Evolutionary conservation across 352 stramenopile species (phyloP).

Genomic region (Phytophthora chlamydospora): DNA sequence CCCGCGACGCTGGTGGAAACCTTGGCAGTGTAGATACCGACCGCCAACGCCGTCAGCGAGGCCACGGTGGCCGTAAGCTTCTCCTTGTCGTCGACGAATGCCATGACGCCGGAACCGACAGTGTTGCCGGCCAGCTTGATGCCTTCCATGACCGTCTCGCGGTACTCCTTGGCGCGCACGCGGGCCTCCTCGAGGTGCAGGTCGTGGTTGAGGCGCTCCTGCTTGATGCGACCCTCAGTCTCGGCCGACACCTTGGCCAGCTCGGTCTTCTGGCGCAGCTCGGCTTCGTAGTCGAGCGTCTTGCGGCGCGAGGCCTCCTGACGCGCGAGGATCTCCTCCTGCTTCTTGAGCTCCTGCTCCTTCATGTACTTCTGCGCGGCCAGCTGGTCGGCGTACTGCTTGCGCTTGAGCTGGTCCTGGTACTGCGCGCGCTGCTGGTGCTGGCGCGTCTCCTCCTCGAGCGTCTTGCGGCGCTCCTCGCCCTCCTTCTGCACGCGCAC

Average conservation of each 20-base stretch:
- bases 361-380: conserved; percentile 96
- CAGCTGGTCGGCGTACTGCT: conserved; percentile 97
- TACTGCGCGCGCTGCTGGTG: conserved; percentile 97
- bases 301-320: conserved; percentile 97
- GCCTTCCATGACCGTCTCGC: conserved; percentile 95
- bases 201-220: conserved; percentile 99
- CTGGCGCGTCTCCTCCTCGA: conserved; percentile 97
- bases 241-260: conserved; percentile 96
- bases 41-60: conserved; percentile 93
- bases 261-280: conserved; percentile 95
- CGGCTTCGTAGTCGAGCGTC: conserved; percentile 97
- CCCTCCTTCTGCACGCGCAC: conserved; percentile 96
- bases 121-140: conserved; percentile 95
- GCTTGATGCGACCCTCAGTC: conserved; percentile 94
- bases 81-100: conserved; percentile 95
- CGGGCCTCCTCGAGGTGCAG: conserved; percentile 96
- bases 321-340: conserved; percentile 97
- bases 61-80: conserved; percentile 96
- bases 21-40: conserved; percentile 97
- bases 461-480: conserved; percentile 96
- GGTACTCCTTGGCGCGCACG: conserved; percentile 90
- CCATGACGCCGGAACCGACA: conserved; percentile 93
- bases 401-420: conserved; percentile 98
- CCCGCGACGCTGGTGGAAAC: conserved; percentile 93
- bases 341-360: conserved; percentile 97